These are phyloP conservation scores for Amesomyces nigricolor DNA, from an alignment of 2,329 filamentous ascomycete genomes.

Conservation along the genomic window DNA sequence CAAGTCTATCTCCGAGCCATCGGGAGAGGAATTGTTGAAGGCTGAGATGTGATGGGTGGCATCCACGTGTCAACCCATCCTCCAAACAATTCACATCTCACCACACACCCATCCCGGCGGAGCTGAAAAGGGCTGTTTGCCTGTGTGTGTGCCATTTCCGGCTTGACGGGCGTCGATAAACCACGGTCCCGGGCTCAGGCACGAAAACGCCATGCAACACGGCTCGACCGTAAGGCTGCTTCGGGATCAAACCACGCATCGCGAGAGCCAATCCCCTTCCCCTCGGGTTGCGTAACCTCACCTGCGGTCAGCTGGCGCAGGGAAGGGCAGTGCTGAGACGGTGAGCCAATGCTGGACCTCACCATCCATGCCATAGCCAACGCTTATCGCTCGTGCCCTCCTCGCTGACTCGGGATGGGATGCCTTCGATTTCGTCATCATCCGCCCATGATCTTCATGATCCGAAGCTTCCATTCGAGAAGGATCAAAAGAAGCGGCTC, in stretches of 20 bases:
- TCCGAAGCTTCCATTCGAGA: not conserved
- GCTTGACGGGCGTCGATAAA: slow-evolving; percentile 3
- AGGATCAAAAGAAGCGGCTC: not conserved
- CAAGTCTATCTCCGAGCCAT: not conserved
- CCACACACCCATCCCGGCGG: not conserved
- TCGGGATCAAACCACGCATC: not conserved
- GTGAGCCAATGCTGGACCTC: not conserved
- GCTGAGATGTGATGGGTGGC: not conserved
- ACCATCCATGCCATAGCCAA: not conserved
- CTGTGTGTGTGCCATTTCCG: not conserved
- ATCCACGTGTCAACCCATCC: slow-evolving; percentile 1
- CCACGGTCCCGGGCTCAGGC: slow-evolving; percentile 8
- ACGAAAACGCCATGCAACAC: slow-evolving; percentile 1
- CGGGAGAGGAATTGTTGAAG: not conserved
- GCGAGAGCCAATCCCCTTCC: not conserved
- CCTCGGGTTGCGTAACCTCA: not conserved
- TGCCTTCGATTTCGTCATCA: not conserved
- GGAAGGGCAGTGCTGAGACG: not conserved
- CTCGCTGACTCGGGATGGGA: not conserved
- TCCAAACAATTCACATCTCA: not conserved
- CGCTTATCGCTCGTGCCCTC: not conserved
- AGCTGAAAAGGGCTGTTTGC: not conserved
- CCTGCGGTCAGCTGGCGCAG: slow-evolving; percentile 19
- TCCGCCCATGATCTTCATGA: not conserved
- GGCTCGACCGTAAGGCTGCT: slow-evolving; percentile 2